Base-by-base conservation (phyloP, 202 grass and related monocot genomes). In the Eragrostis tef region DNA sequence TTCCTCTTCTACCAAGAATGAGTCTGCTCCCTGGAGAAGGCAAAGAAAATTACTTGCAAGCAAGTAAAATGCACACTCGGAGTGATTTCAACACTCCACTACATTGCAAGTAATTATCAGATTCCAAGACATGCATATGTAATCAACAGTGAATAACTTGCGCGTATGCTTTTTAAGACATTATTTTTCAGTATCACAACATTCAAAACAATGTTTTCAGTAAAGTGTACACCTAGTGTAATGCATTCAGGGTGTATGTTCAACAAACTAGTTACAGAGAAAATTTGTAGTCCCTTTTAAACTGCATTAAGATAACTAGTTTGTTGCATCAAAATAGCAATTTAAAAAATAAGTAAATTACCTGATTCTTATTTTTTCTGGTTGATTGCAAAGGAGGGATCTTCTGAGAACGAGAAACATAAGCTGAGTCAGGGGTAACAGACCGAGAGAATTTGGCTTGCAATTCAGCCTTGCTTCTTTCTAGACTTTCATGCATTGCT, bases 401-500 rank as follows among this genome's bases (percentile, higher is more conserved):
- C 79, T 93, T 94, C 65, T 79, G 82, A 67, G 79, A 53, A 77
- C n/a, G 82, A 85, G 51, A 82, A 70, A 74, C 64, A 68, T 60
- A 62, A 59, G 77, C 82, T 65, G 83, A 90, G 31, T 80, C 52
- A 11, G 76, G 79, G 65, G 75, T 29, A 45, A 70, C 83, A 86
- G 90, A 89, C 82, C 9, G 84, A 75, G 83, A 82, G 67, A 95
- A 95, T 81, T 90, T 98, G 48, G 83, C 80, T 58, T 43, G 79
- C 90, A 99, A 88, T 87, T 99, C 90, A 60, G 96, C 89, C 78
- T 88, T 92, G 74, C 89, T 99, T 73, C 77, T 82, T 60, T 96
- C 93, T 83, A 99, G 83, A 71, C 86, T 99, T 20, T 96, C 85
- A 80, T 87, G 91, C 93, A 99, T 99, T 73, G 91, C 87, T 81